A percentile compares a stretch with the other conserved stretches of the same genome.
Evolutionary conservation across 805 yeast genomes (phyloP).

Genomic region (Brettanomyces nanus): DNA sequence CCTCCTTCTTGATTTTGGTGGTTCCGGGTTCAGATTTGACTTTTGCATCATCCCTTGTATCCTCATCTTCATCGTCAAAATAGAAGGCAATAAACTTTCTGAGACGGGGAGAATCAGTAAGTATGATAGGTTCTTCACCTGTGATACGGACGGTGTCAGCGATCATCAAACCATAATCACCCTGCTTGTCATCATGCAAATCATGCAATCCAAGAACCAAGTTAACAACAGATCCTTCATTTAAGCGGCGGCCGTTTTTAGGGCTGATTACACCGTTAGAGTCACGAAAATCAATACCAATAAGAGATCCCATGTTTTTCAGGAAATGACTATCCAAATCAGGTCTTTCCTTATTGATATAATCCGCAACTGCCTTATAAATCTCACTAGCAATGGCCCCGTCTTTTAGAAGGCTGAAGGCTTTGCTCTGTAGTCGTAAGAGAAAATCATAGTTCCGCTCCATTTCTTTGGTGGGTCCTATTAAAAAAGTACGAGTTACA

Average conservation of each 20-base stretch:
- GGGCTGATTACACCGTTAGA: conserved; percentile 62
- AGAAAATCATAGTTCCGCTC: conserved; percentile 74
- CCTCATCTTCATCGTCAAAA: conserved; percentile 59
- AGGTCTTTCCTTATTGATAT: conserved; percentile 53
- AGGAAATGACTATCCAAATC: conserved; percentile 58
- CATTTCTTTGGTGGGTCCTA: conserved; percentile 78
- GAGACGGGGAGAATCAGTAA: conserved; percentile 68
- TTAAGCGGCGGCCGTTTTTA: conserved; percentile 60
- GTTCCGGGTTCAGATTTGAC: conserved; percentile 3
- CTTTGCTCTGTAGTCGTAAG: conserved; percentile 57
- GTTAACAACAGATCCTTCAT: conserved; percentile 67
- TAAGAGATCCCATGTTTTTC: conserved; percentile 78
- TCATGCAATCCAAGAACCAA: conserved; percentile 71
- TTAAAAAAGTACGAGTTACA: conserved; percentile 78
- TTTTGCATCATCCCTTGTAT: conserved; percentile 13
- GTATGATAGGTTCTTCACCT: conserved; percentile 48
- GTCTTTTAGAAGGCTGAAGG: conserved; percentile 51
- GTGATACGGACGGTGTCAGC: conserved; percentile 77
- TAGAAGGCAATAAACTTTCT: conserved; percentile 75
- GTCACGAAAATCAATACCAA: conserved; percentile 87
- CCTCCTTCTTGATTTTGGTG: conserved; percentile 7
- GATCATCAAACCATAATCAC: conserved; percentile 61
- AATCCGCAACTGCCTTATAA: conserved; percentile 55
- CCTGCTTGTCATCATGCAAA: conserved; percentile 43
- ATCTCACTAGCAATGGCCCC: conserved; percentile 64